phyloP scores from a whole-genome alignment of 202 grass and related monocot genomes.

The Zoysia matrella region DNA sequence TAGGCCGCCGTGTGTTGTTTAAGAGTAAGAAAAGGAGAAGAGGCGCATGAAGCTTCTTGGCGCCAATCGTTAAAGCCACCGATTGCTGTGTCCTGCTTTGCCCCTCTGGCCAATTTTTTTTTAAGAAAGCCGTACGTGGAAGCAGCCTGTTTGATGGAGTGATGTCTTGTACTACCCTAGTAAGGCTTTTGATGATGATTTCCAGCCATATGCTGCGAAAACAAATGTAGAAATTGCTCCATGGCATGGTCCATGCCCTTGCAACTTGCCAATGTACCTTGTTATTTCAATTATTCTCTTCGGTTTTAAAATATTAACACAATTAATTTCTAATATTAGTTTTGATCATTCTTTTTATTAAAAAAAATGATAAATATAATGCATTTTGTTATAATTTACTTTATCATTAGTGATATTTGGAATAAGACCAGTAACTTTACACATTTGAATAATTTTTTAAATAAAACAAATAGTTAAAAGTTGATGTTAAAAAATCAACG shows the following conservation, averaged over 20 bases:
- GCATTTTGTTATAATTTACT: too few species aligned
- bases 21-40: background rate
- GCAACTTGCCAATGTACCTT: background rate
- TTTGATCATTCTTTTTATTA: too few species aligned
- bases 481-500: too few species aligned
- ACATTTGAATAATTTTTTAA: too few species aligned
- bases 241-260: background rate
- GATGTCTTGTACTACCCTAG: background rate
- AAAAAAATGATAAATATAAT: too few species aligned
- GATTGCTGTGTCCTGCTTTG: constrained; percentile 17
- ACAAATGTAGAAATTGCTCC: background rate
- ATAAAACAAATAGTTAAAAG: too few species aligned
- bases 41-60: constrained; percentile 39
- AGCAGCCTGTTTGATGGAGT: background rate
- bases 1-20: constrained; percentile 2
- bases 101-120: background rate
- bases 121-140: background rate
- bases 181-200: background rate
- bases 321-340: background rate
- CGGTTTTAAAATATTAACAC: background rate
- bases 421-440: too few species aligned
- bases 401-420: too few species aligned
- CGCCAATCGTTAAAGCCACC: constrained; percentile 37
- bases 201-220: background rate
- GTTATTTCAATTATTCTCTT: background rate